A percentile compares a stretch with the other conserved stretches of the same genome.
phyloP scores from a whole-genome alignment of 345 rosid genomes.

The Arabidopsis thaliana region TAIR10.1 NC_003074.8:2215501-2216000 shows the following conservation, averaged over 20 bases:
- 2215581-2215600: constrained; percentile 32
- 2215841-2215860: background rate
- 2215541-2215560: constrained; percentile 29
- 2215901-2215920: constrained; percentile 84
- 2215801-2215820: background rate
- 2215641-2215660: constrained; percentile 18
- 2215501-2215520: background rate
- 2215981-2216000: constrained; percentile 2
- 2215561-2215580: constrained; percentile 34
- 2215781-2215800: background rate
- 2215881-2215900: constrained; percentile 30
- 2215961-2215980: constrained; percentile 53
- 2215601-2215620: constrained; percentile 40
- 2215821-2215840: background rate
- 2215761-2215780: background rate
- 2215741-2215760: background rate
- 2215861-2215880: constrained; percentile 28
- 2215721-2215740: constrained; percentile 10
- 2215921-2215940: constrained; percentile 76
- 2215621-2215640: constrained; percentile 40
- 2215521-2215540: constrained; percentile 10
- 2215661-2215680: background rate
- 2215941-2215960: constrained; percentile 66
- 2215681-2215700: background rate
- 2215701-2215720: constrained; percentile 20